A percentile compares a stretch with the other conserved stretches of the same genome.
Evolutionary conservation across 2,329 filamentous ascomycete species (phyloP).

Genomic region (Cytospora schulzeri): DNA sequence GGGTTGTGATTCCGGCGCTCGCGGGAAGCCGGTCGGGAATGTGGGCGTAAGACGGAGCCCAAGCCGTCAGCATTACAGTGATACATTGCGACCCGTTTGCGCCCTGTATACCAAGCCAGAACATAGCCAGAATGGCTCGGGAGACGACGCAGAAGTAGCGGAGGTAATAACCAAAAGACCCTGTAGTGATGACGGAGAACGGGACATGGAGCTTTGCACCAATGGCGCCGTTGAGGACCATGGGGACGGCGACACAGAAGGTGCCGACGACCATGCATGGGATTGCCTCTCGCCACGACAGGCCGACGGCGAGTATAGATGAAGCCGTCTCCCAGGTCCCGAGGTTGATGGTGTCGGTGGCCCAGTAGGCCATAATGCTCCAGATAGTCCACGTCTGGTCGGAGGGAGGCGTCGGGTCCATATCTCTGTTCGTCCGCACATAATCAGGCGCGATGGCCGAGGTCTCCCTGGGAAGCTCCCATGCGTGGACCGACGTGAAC

Average conservation of each 20-base stretch:
- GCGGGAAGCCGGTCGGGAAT: constrained; percentile 55
- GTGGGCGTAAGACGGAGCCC: constrained; percentile 57
- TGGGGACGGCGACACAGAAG: constrained; percentile 58
- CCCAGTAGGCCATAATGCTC: constrained; percentile 42
- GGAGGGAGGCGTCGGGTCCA: constrained; percentile 41
- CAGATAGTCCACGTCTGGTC: constrained; percentile 43
- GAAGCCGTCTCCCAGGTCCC: constrained; percentile 40
- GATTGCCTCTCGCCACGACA: constrained; percentile 36
- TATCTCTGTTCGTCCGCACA: constrained; percentile 34
- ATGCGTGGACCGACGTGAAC: constrained; percentile 35
- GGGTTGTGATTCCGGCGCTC: constrained; percentile 55
- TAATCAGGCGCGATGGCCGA: constrained; percentile 17
- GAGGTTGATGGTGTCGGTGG: constrained; percentile 40
- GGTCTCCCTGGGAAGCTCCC: constrained; percentile 20
- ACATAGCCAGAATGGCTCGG: constrained; percentile 48
- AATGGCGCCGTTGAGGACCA: constrained; percentile 52
- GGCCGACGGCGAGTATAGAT: constrained; percentile 39
- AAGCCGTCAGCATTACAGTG: constrained; percentile 46
- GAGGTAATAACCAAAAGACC: constrained; percentile 50
- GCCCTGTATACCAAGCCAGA: constrained; percentile 67
- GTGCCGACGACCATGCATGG: constrained; percentile 57
- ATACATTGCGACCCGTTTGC: constrained; percentile 61
- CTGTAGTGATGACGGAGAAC: constrained; percentile 48
- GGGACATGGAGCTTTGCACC: constrained; percentile 49
- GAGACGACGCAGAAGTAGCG: constrained; percentile 41